phyloP scores from a whole-genome alignment of 2,329 filamentous ascomycete species.

The Cercospora janseana region DNA sequence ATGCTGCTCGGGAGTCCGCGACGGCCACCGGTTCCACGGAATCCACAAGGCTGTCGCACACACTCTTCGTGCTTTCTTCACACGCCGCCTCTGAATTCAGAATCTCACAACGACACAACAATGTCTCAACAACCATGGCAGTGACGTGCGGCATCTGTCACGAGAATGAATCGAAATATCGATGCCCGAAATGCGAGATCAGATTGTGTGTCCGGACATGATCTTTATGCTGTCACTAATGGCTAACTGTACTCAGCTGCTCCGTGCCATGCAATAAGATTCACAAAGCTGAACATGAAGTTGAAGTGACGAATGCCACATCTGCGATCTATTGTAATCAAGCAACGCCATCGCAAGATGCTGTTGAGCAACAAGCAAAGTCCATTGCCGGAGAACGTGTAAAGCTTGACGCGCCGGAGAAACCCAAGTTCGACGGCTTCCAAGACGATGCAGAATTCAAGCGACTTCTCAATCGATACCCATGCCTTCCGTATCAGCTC shows the following conservation, averaged over 20 bases:
- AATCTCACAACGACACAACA: background rate
- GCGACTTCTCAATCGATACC: constrained; percentile 37
- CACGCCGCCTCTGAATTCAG: background rate
- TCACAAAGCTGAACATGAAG: constrained; percentile 37
- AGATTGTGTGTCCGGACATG: constrained; percentile 44
- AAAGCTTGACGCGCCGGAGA: constrained; percentile 27
- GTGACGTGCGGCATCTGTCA: constrained; percentile 47
- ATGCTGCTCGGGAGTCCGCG: constrained; percentile 6
- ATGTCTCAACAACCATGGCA: constrained; percentile 35
- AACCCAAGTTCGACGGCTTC: constrained; percentile 34
- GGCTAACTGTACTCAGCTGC: constrained; percentile 34
- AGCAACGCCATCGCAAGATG: background rate
- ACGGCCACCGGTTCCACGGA: background rate
- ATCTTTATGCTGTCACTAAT: background rate
- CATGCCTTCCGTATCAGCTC: constrained; percentile 37
- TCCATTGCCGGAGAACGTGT: constrained; percentile 15
- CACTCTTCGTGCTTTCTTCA: no score
- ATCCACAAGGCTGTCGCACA: no score
- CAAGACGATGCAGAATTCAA: constrained; percentile 36
- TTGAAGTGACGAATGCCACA: constrained; percentile 15
- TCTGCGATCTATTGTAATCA: background rate
- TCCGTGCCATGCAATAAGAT: constrained; percentile 42
- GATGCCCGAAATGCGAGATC: constrained; percentile 49
- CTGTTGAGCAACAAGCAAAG: background rate
- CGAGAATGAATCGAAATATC: constrained; percentile 49